These are phyloP conservation scores for Wickerhamomyces chaumierensis DNA, from an alignment of 805 yeast genomes.

Conservation along the genomic window DNA sequence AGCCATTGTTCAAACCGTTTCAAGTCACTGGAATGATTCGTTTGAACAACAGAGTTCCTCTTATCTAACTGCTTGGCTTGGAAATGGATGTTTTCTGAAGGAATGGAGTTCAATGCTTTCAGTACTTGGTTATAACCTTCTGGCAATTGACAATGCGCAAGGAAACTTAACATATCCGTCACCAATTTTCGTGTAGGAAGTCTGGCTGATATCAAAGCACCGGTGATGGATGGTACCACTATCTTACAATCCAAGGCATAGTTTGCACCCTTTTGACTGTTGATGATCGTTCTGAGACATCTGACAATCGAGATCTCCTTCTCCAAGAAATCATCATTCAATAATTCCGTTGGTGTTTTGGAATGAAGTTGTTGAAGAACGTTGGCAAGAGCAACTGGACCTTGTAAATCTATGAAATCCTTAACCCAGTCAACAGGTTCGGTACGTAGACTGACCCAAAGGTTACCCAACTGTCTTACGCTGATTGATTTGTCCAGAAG, in stretches of 20 bases:
- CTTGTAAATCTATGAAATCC: conserved; percentile 67
- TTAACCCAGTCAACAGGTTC: conserved; percentile 81
- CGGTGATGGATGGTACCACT: conserved; percentile 50
- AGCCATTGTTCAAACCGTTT: conserved; percentile 66
- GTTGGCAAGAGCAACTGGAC: conserved; percentile 65
- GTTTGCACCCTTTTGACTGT: conserved; percentile 50
- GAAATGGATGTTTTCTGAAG: conserved; percentile 20
- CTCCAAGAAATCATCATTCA: conserved; percentile 39
- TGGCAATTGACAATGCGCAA: conserved; percentile 34
- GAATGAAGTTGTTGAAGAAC: conserved; percentile 43
- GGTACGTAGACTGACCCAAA: conserved; percentile 87
- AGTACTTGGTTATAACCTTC: conserved; percentile 47
- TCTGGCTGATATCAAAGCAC: conserved; percentile 66
- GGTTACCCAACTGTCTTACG: conserved; percentile 60
- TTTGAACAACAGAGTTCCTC: conserved; percentile 19
- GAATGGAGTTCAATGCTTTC: conserved; percentile 19
- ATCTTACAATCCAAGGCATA: conserved; percentile 34
- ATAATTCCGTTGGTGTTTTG: conserved; percentile 16
- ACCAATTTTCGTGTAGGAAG: conserved; percentile 68
- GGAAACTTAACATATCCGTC: conserved; percentile 59
- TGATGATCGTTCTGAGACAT: conserved; percentile 66
- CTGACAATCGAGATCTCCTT: conserved; percentile 67
- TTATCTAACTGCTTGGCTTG: conserved; percentile 23
- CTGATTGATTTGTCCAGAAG: conserved; percentile 62
- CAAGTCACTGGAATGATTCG: conserved; percentile 16